Evolutionary conservation across 768 basidiomycete genomes (phyloP).

Genomic region (Russula lepida): DNA sequence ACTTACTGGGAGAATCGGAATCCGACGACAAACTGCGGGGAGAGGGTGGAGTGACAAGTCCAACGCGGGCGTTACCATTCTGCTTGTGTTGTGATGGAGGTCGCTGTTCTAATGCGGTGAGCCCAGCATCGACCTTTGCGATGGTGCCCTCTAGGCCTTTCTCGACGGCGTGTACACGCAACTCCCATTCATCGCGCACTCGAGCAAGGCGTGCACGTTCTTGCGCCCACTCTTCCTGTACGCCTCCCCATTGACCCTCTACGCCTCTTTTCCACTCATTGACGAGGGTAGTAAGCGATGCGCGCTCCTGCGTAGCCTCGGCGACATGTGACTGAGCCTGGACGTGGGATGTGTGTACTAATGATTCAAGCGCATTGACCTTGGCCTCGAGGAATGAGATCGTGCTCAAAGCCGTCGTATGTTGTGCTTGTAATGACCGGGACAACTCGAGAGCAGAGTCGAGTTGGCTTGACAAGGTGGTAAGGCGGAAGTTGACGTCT

Average conservation of each 20-base stretch:
- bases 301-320: conserved; percentile 34
- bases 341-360: conserved; percentile 44
- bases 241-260: conserved; percentile 69
- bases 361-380: conserved; percentile 55
- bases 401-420: conserved; percentile 65
- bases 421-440: conserved; percentile 65
- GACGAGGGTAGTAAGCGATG: conserved; percentile 46
- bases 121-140: conserved; percentile 28
- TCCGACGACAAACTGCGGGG: conserved; percentile 65
- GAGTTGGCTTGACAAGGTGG: conserved; percentile 58
- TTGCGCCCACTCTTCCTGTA: conserved; percentile 74
- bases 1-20: conserved; percentile 28
- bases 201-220: conserved; percentile 68
- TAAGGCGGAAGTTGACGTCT: conserved; percentile 56
- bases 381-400: conserved; percentile 63
- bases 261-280: conserved; percentile 69
- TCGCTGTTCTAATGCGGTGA: conserved; percentile 31
- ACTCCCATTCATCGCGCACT: conserved; percentile 80
- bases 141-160: conserved; percentile 42
- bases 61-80: conserved; percentile 35
- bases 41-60: conserved; percentile 68
- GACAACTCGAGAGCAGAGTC: conserved; percentile 69
- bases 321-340: conserved; percentile 34
- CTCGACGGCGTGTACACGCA: conserved; percentile 44
- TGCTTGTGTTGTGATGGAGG: conserved; percentile 16